Evolutionary conservation across 164 flowering plant species (phyloP).

Genomic region (Vitis amurensis): DNA sequence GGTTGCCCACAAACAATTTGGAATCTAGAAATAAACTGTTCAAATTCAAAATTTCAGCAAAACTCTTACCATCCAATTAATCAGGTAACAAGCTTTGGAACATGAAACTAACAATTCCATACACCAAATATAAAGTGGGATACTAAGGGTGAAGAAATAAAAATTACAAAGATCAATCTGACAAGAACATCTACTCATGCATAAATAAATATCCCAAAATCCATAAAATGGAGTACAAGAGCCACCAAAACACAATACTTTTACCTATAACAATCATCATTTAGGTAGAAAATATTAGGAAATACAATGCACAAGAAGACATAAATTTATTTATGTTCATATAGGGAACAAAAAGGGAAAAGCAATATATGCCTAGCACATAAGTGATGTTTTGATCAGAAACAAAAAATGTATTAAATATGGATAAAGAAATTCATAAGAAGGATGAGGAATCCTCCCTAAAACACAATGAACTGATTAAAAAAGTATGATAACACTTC

Average conservation of each 20-base stretch:
- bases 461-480: too few relatives aligned
- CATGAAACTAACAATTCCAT: not conserved
- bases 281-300: not conserved
- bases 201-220: not conserved
- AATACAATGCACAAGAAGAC: too few relatives aligned
- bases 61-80: not conserved
- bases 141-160: not conserved
- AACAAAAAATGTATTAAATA: too few relatives aligned
- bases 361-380: too few relatives aligned
- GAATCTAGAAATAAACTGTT: not conserved
- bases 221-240: not conserved
- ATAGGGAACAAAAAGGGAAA: too few relatives aligned
- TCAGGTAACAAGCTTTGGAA: not conserved
- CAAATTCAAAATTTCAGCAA: not conserved
- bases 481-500: too few relatives aligned
- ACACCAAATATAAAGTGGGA: too few relatives aligned
- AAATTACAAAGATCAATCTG: not conserved
- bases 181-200: not conserved
- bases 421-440: too few relatives aligned
- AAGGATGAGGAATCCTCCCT: too few relatives aligned
- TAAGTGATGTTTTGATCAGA: too few relatives aligned
- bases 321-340: too few relatives aligned
- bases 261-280: not conserved
- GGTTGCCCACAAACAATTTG: not conserved
- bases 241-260: not conserved